Conservation (phyloP, 2,329 filamentous ascomycete genomes). For the Lasiodiplodia citricola region DNA sequence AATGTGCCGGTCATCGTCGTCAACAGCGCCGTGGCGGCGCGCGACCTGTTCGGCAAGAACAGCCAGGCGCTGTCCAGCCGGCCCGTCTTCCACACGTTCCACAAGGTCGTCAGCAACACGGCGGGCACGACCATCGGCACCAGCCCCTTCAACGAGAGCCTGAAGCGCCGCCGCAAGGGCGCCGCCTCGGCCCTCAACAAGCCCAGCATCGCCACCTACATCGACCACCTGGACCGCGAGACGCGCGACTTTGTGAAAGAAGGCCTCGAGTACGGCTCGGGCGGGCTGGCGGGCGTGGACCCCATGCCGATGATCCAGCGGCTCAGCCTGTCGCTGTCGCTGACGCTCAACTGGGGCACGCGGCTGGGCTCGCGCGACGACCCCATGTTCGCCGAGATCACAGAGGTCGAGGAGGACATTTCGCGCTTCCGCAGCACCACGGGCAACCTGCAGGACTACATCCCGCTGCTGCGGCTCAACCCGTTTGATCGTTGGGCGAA, state of each 20-base stretch:
- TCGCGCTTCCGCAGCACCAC: constrained; percentile 65
- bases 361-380: constrained; percentile 65
- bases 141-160: constrained; percentile 67
- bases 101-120: constrained; percentile 65
- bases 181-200: constrained; percentile 70
- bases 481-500: constrained; percentile 51
- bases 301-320: constrained; percentile 73
- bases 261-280: constrained; percentile 62
- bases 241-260: constrained; percentile 68
- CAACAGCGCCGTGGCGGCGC: constrained; percentile 49
- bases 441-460: constrained; percentile 66
- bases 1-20: constrained; percentile 53
- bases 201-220: constrained; percentile 66
- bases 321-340: constrained; percentile 64
- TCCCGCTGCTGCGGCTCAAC: constrained; percentile 64
- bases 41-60: constrained; percentile 49
- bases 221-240: constrained; percentile 67
- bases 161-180: constrained; percentile 69
- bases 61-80: constrained; percentile 49
- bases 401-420: constrained; percentile 66
- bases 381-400: constrained; percentile 66
- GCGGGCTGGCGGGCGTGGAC: constrained; percentile 61
- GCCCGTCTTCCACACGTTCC: constrained; percentile 54
- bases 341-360: constrained; percentile 71
- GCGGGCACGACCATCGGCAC: constrained; percentile 72